Evolutionary conservation across 176 grass and related monocot genomes (phyloP), one percentile per base, ranked within the genome.

Genomic region (Phragmites australis): DNA sequence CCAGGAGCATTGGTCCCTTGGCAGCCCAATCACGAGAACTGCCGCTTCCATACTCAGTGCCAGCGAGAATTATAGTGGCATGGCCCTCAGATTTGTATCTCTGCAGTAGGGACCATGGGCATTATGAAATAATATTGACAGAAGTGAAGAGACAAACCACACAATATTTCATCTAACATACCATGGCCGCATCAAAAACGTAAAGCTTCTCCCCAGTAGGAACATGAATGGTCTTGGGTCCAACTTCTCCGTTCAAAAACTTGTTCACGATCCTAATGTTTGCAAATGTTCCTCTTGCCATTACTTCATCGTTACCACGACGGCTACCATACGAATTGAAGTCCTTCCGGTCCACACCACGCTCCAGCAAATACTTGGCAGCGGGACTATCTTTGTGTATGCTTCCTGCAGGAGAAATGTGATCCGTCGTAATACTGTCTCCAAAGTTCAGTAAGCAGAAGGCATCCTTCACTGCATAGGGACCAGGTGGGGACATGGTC

Each of bases 1-100:
- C 96, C 47, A 99, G 88, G 34, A 99, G 84, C 96, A 94, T 95
- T 17, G 96, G 96, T 10, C 96, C 96, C 78, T 98, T 95, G 13
- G 96, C 96, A 84, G 92, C 96, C 96, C 96, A 98, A 82, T 98
- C 96, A 70, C 96, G 92, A 68, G 96, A 98, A 68, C 96, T 98
- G 70, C 96, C 96, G 19, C 96, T 98, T 63, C 96, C 96, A 15
- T 98, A 98, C 75, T 98, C 96, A 18, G 96, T 90, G 18, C 96
- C 96, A 88, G 96, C 92, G 19, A 98, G 78, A 91, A 98, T 77
- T 6, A 98, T 89, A 1, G 96, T 98, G 53, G 76, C 86, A 82
- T 91, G 74, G 59, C 96, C 96, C 48, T 93, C 92, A 19, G 84
- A 61, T 76, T 93, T 94, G 84, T 98, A 98, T 84, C 73, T 95